phyloP scores from a whole-genome alignment of 345 rosid genomes.

The Schrenkiella parvula region DNA sequence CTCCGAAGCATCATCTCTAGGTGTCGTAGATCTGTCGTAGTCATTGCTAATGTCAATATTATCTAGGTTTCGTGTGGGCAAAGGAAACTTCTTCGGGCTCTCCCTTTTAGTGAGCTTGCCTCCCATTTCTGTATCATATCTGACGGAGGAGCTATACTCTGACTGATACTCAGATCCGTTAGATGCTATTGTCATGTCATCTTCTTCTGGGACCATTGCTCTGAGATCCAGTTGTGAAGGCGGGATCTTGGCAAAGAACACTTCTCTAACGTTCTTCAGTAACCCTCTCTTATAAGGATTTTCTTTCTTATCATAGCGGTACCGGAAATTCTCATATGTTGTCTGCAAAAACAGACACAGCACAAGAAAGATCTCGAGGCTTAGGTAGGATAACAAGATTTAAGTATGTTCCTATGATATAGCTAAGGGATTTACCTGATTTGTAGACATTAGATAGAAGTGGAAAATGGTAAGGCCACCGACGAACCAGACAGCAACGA shows the following conservation, averaged over 20 bases:
- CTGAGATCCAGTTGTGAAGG: slow-evolving; percentile 78
- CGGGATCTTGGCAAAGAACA: slow-evolving; percentile 62
- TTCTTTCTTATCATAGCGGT: slow-evolving; percentile 52
- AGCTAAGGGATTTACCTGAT: slow-evolving; percentile 52
- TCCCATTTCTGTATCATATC: slow-evolving; percentile 31
- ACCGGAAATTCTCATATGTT: slow-evolving; percentile 85
- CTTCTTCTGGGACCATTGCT: slow-evolving; percentile 44
- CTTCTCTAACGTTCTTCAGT: slow-evolving; percentile 59
- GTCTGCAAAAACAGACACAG: slow-evolving; percentile 50
- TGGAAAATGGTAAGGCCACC: slow-evolving; percentile 90
- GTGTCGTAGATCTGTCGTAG: background rate
- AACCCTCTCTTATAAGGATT: slow-evolving; percentile 78
- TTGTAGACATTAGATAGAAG: slow-evolving; percentile 75
- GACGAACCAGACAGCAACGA: slow-evolving; percentile 78
- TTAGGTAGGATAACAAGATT: background rate
- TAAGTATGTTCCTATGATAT: background rate
- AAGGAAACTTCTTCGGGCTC: slow-evolving; percentile 23
- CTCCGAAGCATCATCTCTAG: slow-evolving; percentile 15
- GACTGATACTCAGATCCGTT: slow-evolving; percentile 21
- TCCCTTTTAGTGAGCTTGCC: slow-evolving; percentile 25
- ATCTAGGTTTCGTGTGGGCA: background rate
- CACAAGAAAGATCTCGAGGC: background rate
- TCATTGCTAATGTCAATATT: background rate
- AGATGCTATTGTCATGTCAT: slow-evolving; percentile 23
- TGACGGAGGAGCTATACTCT: slow-evolving; percentile 26